A percentile compares a stretch with the other conserved stretches of the same genome.
These are phyloP conservation scores for Psilocybe cubensis DNA, from an alignment of 768 basidiomycete genomes.

Conservation along the genomic window DNA sequence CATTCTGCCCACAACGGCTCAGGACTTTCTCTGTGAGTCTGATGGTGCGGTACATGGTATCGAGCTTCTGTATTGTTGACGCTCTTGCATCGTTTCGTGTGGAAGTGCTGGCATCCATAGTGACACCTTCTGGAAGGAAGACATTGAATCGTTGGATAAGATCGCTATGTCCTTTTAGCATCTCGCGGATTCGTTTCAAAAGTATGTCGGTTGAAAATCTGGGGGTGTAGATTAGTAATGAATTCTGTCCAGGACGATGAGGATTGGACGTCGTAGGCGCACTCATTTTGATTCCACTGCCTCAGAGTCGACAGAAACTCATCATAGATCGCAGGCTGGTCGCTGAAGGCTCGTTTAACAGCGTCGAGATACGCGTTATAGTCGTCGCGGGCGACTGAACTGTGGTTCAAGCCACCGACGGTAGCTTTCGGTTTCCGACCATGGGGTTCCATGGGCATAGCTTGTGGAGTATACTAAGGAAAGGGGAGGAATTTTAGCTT, in stretches of 20 bases:
- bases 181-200: slow-evolving; percentile 71
- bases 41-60: neutral
- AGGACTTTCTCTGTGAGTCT: neutral
- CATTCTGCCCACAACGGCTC: slow-evolving; percentile 9
- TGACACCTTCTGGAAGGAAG: slow-evolving; percentile 66
- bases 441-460: neutral
- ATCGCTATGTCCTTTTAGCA: slow-evolving; percentile 70
- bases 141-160: slow-evolving; percentile 87
- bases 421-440: neutral
- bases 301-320: slow-evolving; percentile 78
- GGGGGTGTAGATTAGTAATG: neutral
- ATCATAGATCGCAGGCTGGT: slow-evolving; percentile 73
- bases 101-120: slow-evolving; percentile 36
- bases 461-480: too few relatives aligned
- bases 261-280: slow-evolving; percentile 39
- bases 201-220: neutral
- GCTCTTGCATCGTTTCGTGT: neutral
- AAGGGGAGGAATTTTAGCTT: neutral
- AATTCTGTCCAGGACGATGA: neutral
- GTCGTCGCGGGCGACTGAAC: slow-evolving; percentile 41
- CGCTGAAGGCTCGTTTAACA: slow-evolving; percentile 68
- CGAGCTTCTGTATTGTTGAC: neutral
- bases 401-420: neutral
- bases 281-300: slow-evolving; percentile 78
- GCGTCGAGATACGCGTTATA: slow-evolving; percentile 71